Base-by-base conservation (phyloP, 176 grass and related monocot genomes). In the Juncus effusus region DNA sequence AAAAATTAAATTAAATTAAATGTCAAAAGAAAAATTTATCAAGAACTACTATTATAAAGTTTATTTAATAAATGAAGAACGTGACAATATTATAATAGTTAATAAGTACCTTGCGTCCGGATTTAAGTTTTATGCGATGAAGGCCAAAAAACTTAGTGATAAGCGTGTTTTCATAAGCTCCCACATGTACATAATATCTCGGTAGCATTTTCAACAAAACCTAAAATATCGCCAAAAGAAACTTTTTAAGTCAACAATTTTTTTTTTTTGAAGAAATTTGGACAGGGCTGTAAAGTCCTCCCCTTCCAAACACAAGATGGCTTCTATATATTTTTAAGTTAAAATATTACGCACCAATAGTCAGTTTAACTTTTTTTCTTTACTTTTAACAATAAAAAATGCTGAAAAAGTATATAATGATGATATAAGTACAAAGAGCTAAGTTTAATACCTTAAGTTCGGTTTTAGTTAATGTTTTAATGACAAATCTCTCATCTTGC, bases 181-280 rank as follows among this genome's bases (percentile, higher is more conserved):
- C 90, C 16, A 97, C 94, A 82, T 97, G 94, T 77, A 79, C 85
- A 77, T 92, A 97, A 70, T 97, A 97, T 61, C 82, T 89, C 61
- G 94, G 94, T 73, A 97, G 85, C 94, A 97, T 97, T 86, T 89
- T 97, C 88, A 97, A 85, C 61, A 97, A 75, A 86, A 93, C 88
- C 94, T 92, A 84, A 74, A 92, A 74, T 16, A 72, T 53, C 41
- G 19, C 40, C 10, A 56, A 56, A 56, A 70, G 16, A 47, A 47
- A 83, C 64, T 59, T 79, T 78, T 81, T 78, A 86, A 63, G 78
- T 86, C 78, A 86, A 81, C 77, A 74, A 86, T 70, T 28, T 28
- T 28, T 28, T 28, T 28, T 28, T 28, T 1, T n/a, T n/a, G n/a
- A n/a, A n/a, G n/a, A n/a, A n/a, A n/a, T n/a, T n/a, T n/a, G n/a